Conservation (phyloP, 176 grass and related monocot species). For the Rhynchospora breviuscula region DNA sequence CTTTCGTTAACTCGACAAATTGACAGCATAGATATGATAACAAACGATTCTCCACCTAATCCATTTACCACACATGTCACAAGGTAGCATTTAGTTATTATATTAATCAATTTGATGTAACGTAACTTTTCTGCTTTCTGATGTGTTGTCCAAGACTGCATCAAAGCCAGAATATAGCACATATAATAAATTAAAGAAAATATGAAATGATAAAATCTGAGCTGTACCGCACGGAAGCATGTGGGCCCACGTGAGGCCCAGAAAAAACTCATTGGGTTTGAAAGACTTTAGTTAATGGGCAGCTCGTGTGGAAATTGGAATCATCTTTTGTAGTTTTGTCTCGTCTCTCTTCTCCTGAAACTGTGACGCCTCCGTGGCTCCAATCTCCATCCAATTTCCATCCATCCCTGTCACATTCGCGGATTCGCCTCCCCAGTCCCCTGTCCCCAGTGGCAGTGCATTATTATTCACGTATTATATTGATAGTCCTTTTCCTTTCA, state of each 20-base stretch:
- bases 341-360: background rate
- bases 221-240: conserved; percentile 20
- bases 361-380: background rate
- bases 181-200: background rate
- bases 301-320: conserved; percentile 18
- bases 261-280: background rate
- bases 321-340: conserved; percentile 22
- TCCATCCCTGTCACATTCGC: background rate
- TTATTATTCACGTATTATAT: background rate
- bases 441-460: background rate
- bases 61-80: conserved; percentile 3
- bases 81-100: background rate
- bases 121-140: background rate
- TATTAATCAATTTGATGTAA: background rate
- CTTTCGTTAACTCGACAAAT: too few species aligned
- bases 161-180: background rate
- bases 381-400: too few species aligned
- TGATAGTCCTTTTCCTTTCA: background rate
- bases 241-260: background rate
- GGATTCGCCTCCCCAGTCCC: background rate
- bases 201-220: background rate
- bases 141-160: background rate
- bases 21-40: too few species aligned
- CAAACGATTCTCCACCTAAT: background rate
- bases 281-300: background rate